These are phyloP conservation scores for Nakazawaea ishiwadae DNA, from an alignment of 805 yeast genomes.

Conservation along the genomic window DNA sequence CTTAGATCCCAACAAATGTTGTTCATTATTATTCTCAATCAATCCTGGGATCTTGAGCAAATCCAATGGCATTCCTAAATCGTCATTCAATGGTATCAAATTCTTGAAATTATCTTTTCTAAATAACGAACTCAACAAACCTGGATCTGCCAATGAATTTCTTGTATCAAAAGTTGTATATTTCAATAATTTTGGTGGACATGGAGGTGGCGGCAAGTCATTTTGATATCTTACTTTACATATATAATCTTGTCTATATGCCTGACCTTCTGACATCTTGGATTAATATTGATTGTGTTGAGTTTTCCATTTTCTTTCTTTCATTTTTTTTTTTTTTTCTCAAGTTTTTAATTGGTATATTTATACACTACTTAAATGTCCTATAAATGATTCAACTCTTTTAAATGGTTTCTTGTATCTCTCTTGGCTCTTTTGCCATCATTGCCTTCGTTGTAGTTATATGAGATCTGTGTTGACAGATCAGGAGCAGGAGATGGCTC, in stretches of 20 bases:
- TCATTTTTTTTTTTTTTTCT: background rate
- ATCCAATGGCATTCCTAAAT: slow-evolving; percentile 76
- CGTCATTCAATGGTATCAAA: slow-evolving; percentile 53
- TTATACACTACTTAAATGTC: slow-evolving; percentile 4
- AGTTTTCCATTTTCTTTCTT: background rate
- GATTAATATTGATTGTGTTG: background rate
- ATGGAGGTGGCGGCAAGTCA: slow-evolving; percentile 87
- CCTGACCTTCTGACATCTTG: slow-evolving; percentile 4
- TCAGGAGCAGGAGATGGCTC: too few relatives aligned
- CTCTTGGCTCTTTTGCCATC: background rate
- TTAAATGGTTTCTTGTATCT: slow-evolving; percentile 6
- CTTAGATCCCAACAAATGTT: slow-evolving; percentile 30
- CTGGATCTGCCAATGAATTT: slow-evolving; percentile 44
- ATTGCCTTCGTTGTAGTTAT: slow-evolving; percentile 1
- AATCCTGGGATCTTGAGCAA: slow-evolving; percentile 61
- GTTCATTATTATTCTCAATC: slow-evolving; percentile 55
- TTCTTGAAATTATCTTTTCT: slow-evolving; percentile 69
- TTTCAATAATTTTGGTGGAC: slow-evolving; percentile 80
- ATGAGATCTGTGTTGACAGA: slow-evolving; percentile 13
- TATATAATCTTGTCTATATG: slow-evolving; percentile 62
- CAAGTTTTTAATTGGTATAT: background rate
- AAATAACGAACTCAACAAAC: slow-evolving; percentile 64
- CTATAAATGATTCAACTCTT: slow-evolving; percentile 3
- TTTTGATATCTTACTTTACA: slow-evolving; percentile 83
- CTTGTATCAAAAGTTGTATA: slow-evolving; percentile 39